A percentile compares a stretch with the other conserved stretches of the same genome.
Evolutionary conservation across 352 stramenopile species (phyloP).

Genomic region (Globisporangium apiculatum): DNA sequence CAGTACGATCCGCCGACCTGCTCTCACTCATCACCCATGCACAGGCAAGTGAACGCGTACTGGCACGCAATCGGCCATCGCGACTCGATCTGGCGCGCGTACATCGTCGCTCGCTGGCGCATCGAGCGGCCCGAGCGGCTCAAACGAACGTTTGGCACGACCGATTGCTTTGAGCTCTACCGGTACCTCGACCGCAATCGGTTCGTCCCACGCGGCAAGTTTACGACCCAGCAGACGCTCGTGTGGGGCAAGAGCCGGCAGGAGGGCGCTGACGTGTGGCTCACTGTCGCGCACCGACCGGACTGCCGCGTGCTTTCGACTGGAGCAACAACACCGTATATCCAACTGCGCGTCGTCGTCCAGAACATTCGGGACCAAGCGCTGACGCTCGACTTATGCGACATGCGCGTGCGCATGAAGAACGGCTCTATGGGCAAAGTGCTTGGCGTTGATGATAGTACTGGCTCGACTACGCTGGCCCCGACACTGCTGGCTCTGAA

Average conservation of each 20-base stretch:
- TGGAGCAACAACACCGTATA: conserved; percentile 19
- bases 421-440: conserved; percentile 42
- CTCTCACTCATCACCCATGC: background rate
- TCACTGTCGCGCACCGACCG: conserved; percentile 60
- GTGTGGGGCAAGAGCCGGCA: conserved; percentile 61
- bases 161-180: conserved; percentile 54
- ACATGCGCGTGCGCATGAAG: conserved; percentile 68
- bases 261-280: conserved; percentile 63
- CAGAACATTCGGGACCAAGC: conserved; percentile 55
- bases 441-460: conserved; percentile 20
- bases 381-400: conserved; percentile 50
- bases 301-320: conserved; percentile 48
- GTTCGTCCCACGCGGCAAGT: conserved; percentile 54
- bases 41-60: conserved; percentile 49
- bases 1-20: background rate
- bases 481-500: conserved; percentile 53
- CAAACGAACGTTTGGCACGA: conserved; percentile 33
- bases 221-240: conserved; percentile 53
- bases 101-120: conserved; percentile 42
- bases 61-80: conserved; percentile 38
- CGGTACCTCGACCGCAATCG: conserved; percentile 46
- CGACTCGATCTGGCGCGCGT: conserved; percentile 43
- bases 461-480: conserved; percentile 18
- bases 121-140: conserved; percentile 37
- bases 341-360: conserved; percentile 62